Evolutionary conservation across 139 green algal genomes (phyloP).

Genomic region (Tetradesmus lagerheimii): DNA sequence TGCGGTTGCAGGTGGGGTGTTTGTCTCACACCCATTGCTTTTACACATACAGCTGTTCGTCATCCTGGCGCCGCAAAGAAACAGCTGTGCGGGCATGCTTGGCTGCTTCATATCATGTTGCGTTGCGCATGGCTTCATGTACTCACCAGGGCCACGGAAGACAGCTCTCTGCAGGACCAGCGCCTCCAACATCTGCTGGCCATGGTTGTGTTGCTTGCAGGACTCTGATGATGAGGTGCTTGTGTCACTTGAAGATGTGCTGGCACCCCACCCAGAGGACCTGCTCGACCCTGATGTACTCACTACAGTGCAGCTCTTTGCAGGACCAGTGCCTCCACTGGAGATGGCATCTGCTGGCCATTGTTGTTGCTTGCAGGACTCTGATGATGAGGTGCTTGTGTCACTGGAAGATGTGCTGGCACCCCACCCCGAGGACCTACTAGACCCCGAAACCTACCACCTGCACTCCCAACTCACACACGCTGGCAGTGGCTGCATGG

Average conservation of each 20-base stretch:
- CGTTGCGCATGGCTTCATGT: too few relatives aligned
- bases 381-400: conserved; percentile 47
- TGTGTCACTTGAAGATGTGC: conserved; percentile 36
- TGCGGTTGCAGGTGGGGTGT: not conserved
- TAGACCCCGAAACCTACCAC: conserved; percentile 11
- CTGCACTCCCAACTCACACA: not conserved
- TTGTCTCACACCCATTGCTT: too few relatives aligned
- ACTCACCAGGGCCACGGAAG: too few relatives aligned
- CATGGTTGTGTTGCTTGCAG: too few relatives aligned
- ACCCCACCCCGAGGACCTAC: conserved; percentile 38
- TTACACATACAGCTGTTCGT: too few relatives aligned
- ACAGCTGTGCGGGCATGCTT: too few relatives aligned
- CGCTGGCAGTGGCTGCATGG: conserved; percentile 20
- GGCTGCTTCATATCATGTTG: too few relatives aligned
- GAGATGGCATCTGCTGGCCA: not conserved
- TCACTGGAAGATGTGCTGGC: conserved; percentile 32
- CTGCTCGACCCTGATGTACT: conserved; percentile 33
- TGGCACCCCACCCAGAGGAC: conserved; percentile 36
- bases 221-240: conserved; percentile 49
- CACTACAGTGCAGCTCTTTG: too few relatives aligned
- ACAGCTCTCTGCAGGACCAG: too few relatives aligned
- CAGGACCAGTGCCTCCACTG: not conserved
- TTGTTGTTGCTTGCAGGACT: conserved; percentile 31
- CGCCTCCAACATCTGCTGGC: too few relatives aligned
- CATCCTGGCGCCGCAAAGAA: too few relatives aligned